Evolutionary conservation across 148 eudicot genomes (phyloP).

Genomic region (Camellia sinensis): DNA sequence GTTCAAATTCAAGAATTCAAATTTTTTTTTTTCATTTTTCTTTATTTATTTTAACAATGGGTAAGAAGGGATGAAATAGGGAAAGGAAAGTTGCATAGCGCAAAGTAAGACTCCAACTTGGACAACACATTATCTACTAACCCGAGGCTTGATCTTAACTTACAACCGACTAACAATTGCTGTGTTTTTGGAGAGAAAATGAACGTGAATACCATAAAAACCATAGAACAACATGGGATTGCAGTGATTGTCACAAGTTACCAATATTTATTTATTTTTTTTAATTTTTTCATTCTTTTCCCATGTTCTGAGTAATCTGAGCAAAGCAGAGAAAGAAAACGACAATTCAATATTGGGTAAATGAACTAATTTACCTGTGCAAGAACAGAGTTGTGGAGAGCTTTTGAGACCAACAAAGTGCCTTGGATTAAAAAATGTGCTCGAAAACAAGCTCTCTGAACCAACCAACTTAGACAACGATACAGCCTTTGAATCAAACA

Average conservation of each 20-base stretch:
- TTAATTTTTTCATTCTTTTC: neutral
- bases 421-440: constrained; percentile 28
- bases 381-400: constrained; percentile 24
- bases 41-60: no score
- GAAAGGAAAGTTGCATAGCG: no score
- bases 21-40: no score
- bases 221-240: no score
- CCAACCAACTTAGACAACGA: constrained; percentile 20
- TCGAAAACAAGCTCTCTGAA: constrained; percentile 19
- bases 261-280: neutral
- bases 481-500: constrained; percentile 32
- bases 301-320: neutral
- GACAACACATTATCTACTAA: no score
- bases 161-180: neutral
- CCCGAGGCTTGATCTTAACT: no score
- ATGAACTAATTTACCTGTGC: constrained; percentile 30
- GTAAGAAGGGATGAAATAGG: no score
- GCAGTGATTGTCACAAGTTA: neutral
- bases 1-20: neutral
- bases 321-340: neutral
- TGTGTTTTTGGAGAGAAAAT: no score
- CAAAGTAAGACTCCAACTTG: no score
- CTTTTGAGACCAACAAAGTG: constrained; percentile 13
- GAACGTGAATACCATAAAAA: no score
- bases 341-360: neutral